Evolutionary conservation across 2,329 filamentous ascomycete genomes (phyloP).

Genomic region (Clonostachys rosea): DNA sequence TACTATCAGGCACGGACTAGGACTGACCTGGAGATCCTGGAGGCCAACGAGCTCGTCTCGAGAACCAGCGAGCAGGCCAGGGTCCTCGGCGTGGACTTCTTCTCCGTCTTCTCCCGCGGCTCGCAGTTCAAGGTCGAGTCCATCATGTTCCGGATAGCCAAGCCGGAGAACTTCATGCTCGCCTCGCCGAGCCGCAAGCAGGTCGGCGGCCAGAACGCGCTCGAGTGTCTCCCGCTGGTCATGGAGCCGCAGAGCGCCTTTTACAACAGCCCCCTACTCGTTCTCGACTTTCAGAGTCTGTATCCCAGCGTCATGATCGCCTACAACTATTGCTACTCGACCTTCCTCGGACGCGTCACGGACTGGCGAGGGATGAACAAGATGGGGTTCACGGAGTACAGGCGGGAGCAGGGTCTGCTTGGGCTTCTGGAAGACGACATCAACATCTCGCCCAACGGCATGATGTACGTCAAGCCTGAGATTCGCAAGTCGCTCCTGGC

Average conservation of each 20-base stretch:
- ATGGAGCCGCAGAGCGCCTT: constrained; percentile 97
- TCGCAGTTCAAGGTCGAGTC: constrained; percentile 99
- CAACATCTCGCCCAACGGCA: constrained; percentile 91
- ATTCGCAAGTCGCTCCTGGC: constrained; percentile 87
- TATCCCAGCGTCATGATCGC: constrained; percentile 99
- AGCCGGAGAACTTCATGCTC: constrained; percentile 90
- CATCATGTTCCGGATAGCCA: constrained; percentile 97
- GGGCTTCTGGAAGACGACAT: constrained; percentile 78
- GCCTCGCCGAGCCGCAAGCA: constrained; percentile 88
- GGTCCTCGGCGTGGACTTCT: constrained; percentile 91
- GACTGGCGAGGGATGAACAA: constrained; percentile 90
- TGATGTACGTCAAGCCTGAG: constrained; percentile 86
- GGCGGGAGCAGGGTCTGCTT: constrained; percentile 69
- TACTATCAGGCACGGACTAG: constrained; percentile 75
- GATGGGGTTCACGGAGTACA: constrained; percentile 89
- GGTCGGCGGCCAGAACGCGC: constrained; percentile 87
- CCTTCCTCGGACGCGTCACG: constrained; percentile 80
- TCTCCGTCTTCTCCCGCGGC: constrained; percentile 88
- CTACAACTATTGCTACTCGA: constrained; percentile 99
- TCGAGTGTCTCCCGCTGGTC: constrained; percentile 90
- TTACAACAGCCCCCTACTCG: constrained; percentile 83
- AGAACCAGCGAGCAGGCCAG: constrained; percentile 93
- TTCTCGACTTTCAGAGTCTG: constrained; percentile 92
- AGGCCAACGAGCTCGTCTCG: constrained; percentile 82
- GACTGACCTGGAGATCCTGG: constrained; percentile 85